Base-by-base conservation (phyloP, 305 asterid species). In the Fraxinus nigra region DNA sequence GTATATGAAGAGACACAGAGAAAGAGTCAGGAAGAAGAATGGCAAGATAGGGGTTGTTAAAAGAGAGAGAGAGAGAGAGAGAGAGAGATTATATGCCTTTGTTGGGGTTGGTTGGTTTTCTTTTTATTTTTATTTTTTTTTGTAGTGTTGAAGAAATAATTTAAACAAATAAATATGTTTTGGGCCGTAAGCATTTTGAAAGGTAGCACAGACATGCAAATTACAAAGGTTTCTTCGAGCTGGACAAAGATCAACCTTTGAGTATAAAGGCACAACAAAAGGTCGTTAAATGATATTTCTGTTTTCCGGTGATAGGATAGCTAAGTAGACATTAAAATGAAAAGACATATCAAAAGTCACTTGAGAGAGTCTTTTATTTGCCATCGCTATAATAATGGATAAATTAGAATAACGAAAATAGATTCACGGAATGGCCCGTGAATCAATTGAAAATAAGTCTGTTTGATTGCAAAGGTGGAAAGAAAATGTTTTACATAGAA, bases 41-140 rank as follows among this genome's bases (percentile, higher is more conserved):
- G 84, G 86, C 28, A 59, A 56, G 84, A 78, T 79, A 22, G 79
- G 84, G 83, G 84, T 78, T 86, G 88, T 83, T 87, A 69, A 69
- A 72, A 78, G 84, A 76, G 78, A 35, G 35, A 33, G 1, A 35
- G 40, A 35, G 40, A 6, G 7, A 30, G 33, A 26, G 4, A 40
- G 51, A 40, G 51, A 38, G 79, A 77, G 83, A 54, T 87, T 84
- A 85, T 84, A 82, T 87, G 86, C 79, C 72, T 80, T 84, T 84
- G 86, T 84, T 72, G 85, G 84, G 79, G 84, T 79, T 86, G 79
- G 86, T 85, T 88, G 85, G 80, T 70, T 78, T 30, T 85, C 72
- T 33, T 43, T 69, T 67, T 59, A 0, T 48, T 38, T 35, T 13
- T 3, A 26, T 34, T 35, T 13, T 5, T 35, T 28, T 65, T 73